A percentile compares a stretch with the other conserved stretches of the same genome.
These are phyloP conservation scores for Stemphylium lycopersici DNA, from an alignment of 2,329 filamentous ascomycete genomes.

Conservation along the genomic window DNA sequence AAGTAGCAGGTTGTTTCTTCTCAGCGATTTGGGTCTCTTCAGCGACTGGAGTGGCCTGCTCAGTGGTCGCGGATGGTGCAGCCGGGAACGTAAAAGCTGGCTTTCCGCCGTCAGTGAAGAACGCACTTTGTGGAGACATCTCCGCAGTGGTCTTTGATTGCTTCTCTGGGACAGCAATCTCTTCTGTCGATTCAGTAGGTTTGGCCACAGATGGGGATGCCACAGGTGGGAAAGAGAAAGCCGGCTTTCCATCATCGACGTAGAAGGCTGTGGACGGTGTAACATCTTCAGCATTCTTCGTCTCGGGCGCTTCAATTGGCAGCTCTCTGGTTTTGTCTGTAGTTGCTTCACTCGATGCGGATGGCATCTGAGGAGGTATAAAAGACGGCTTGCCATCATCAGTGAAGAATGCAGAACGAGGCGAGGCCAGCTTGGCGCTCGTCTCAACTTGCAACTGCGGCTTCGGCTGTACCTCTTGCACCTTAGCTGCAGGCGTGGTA, in stretches of 20 bases:
- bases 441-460: slow-evolving; percentile 6
- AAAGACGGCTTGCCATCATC: slow-evolving; percentile 11
- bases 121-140: slow-evolving; percentile 9
- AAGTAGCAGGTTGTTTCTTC: no score
- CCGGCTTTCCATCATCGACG: slow-evolving; percentile 12
- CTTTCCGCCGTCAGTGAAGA: slow-evolving; percentile 15
- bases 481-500: neutral
- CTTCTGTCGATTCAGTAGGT: neutral
- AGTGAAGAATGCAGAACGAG: slow-evolving; percentile 7
- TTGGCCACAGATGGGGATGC: neutral
- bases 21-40: neutral
- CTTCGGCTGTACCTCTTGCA: slow-evolving; percentile 4
- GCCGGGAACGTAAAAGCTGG: slow-evolving; percentile 8
- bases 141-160: neutral
- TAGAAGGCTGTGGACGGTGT: slow-evolving; percentile 6
- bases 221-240: slow-evolving; percentile 1
- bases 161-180: neutral
- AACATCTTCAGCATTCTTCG: neutral
- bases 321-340: neutral
- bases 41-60: neutral
- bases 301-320: neutral
- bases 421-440: neutral
- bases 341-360: neutral
- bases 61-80: neutral
- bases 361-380: neutral